Base-by-base conservation (phyloP, 768 basidiomycete genomes). In the Dioszegia crocea region DNA sequence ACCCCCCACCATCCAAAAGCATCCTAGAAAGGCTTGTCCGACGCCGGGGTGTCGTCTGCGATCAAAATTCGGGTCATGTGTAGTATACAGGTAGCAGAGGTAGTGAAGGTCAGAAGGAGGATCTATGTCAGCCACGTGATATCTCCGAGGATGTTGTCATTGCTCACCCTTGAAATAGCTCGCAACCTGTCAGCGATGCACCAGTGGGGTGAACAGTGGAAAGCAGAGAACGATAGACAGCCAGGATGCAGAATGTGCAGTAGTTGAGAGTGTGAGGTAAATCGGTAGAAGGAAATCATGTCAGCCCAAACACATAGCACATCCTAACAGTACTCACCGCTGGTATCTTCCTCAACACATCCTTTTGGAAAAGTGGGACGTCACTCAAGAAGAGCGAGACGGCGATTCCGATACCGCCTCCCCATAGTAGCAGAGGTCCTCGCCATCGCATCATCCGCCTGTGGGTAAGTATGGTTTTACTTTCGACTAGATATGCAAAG, bases 21-120 rank as follows among this genome's bases (percentile, higher is more conserved):
- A n/a, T n/a, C n/a, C n/a, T 68, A 74, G 68, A 74, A 74, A 19
- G 73, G 73, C 57, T 75, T 75, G 61, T 75, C 73, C n/a, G 65
- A 72, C 24, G 62, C 73, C 17, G 73, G 73, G 19, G 68, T 70
- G 26, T 63, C 68, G 66, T 75, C 73, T 70, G 50, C 27, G 23
- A 31, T 27, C 27, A 54, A 16, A 50, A n/a, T 38, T 9, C 36
- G 17, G 17, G 17, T 6, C 44, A 60, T 5, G 16, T 29, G 24
- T n/a, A n/a, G n/a, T n/a, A 60, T 41, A 52, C 14, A 2, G 9
- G 51, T 21, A 12, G 29, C 23, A 11, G 19, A 10, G 29, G 8
- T 8, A 51, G 29, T 8, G 24, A n/a, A n/a, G n/a, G n/a, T n/a
- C n/a, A n/a, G n/a, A n/a, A n/a, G n/a, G 24, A 49, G 23, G 19